Conservation (phyloP, 108 stramenopile species). For the Epithemia pelagica region DNA sequence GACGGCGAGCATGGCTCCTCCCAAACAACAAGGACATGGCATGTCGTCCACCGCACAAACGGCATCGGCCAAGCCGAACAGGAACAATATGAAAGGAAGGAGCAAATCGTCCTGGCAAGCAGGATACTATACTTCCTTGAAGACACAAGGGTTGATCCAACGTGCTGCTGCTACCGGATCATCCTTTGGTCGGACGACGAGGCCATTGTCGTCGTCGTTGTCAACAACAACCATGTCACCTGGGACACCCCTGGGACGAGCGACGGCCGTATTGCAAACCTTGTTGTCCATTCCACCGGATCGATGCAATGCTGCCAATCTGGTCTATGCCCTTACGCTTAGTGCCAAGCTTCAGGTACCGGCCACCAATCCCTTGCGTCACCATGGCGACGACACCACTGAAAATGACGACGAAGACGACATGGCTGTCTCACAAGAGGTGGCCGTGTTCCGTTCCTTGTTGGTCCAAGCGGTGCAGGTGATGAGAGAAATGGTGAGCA, state of each 20-base stretch:
- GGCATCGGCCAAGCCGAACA: no score
- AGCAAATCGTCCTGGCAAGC: conserved; percentile 7
- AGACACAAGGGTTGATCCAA: conserved; percentile 3
- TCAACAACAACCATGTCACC: not conserved
- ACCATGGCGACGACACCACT: not conserved
- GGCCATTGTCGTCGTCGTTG: no score
- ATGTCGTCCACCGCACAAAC: no score
- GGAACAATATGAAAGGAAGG: no score
- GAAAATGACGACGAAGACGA: not conserved
- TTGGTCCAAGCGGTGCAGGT: conserved; percentile 36
- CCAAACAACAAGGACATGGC: no score
- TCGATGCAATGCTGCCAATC: conserved; percentile 65
- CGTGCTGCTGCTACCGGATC: not conserved
- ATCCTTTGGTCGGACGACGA: no score
- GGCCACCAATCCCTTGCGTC: not conserved
- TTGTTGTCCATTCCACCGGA: conserved; percentile 40
- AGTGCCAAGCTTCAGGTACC: conserved; percentile 51
- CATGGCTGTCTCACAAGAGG: not conserved
- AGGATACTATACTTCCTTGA: conserved; percentile 11
- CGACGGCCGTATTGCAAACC: conserved; percentile 36
- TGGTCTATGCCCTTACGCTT: conserved; percentile 71
- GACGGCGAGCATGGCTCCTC: no score
- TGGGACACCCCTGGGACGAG: conserved; percentile 17
- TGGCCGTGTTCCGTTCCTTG: conserved; percentile 20
- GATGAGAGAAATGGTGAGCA: conserved; percentile 10